Evolutionary conservation across 208 protist species (phyloP).

Genomic region (Trypanosoma avium): DNA sequence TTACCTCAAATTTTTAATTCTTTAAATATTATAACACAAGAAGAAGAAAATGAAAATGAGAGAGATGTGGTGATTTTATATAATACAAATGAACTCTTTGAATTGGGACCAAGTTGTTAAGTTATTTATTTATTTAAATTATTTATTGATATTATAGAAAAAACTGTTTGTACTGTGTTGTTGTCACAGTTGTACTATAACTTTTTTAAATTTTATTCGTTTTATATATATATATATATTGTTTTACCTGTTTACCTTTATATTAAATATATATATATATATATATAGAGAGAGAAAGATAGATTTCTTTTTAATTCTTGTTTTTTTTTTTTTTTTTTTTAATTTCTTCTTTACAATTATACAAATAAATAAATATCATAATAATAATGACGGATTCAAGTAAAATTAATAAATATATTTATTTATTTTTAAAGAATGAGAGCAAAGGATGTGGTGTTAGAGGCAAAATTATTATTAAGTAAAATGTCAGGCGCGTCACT

Average conservation of each 20-base stretch:
- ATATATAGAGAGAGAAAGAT: background rate
- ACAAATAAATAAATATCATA: background rate
- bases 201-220: background rate
- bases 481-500: background rate
- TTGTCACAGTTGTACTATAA: too few species aligned
- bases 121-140: too few species aligned
- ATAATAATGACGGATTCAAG: background rate
- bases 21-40: background rate
- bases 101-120: background rate
- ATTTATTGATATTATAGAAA: background rate
- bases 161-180: too few species aligned
- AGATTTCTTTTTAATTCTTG: background rate
- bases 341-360: background rate
- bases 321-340: background rate
- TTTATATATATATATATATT: background rate
- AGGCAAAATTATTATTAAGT: conserved; percentile 16
- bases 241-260: too few species aligned
- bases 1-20: too few species aligned
- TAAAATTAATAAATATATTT: background rate
- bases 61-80: background rate
- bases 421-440: background rate
- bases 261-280: background rate
- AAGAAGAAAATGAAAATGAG: background rate
- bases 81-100: conserved; percentile 1
- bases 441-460: conserved; percentile 1